Percentiles rank a stretch among this genome's conserved stretches.
Evolutionary conservation across 108 stramenopile species (phyloP).

Genomic region (Pseudonitzschia delicatissima): DNA sequence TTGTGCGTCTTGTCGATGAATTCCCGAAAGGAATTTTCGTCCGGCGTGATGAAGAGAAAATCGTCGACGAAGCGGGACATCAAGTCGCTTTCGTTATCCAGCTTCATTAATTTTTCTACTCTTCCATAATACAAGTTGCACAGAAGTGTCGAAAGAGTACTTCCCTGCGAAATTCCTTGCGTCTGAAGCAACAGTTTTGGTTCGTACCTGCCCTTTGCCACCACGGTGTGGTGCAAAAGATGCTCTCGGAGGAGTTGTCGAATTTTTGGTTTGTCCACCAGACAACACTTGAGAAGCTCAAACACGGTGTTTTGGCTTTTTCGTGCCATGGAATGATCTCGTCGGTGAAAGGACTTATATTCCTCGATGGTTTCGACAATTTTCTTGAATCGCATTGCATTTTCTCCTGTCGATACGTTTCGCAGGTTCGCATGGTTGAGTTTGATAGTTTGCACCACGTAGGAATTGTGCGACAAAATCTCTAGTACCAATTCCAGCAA

Average conservation of each 20-base stretch:
- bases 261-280: slow-evolving; percentile 44
- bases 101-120: slow-evolving; percentile 64
- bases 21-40: slow-evolving; percentile 21
- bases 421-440: slow-evolving; percentile 36
- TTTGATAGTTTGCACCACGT: slow-evolving; percentile 58
- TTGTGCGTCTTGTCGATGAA: slow-evolving; percentile 59
- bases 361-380: slow-evolving; percentile 12
- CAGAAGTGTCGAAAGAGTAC: slow-evolving; percentile 78
- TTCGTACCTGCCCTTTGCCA: slow-evolving; percentile 47
- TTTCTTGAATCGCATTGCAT: slow-evolving; percentile 11
- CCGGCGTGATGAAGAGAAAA: slow-evolving; percentile 72
- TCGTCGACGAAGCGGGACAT: slow-evolving; percentile 81
- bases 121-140: slow-evolving; percentile 92
- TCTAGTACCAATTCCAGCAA: slow-evolving; percentile 47
- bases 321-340: neutral
- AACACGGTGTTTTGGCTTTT: slow-evolving; percentile 6
- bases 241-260: slow-evolving; percentile 64
- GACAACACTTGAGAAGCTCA: slow-evolving; percentile 26
- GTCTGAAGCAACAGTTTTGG: slow-evolving; percentile 54
- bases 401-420: slow-evolving; percentile 17
- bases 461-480: slow-evolving; percentile 52
- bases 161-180: slow-evolving; percentile 87
- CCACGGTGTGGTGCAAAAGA: slow-evolving; percentile 62
- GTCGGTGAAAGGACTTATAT: slow-evolving; percentile 6
- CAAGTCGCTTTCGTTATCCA: slow-evolving; percentile 27